A percentile compares a stretch with the other conserved stretches of the same genome.
These are phyloP conservation scores for Phytopythium vexans DNA, from an alignment of 352 stramenopile species.

Conservation along the genomic window DNA sequence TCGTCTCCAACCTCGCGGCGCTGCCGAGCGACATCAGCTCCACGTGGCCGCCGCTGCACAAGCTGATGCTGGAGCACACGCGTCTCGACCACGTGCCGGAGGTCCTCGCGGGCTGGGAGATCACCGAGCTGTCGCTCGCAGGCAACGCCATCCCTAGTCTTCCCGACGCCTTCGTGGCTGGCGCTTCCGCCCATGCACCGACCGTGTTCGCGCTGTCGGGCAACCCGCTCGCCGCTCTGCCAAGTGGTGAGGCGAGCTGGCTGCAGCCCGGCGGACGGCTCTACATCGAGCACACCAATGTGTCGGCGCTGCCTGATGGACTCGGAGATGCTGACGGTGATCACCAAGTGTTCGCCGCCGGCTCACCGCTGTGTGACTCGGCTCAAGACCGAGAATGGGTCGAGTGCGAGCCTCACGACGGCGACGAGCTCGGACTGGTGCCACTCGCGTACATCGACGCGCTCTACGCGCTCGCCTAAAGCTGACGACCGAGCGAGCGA, in stretches of 20 bases:
- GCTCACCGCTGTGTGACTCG: too few relatives aligned
- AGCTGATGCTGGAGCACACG: slow-evolving; percentile 2
- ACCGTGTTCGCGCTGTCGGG: neutral
- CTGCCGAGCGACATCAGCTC: slow-evolving; percentile 32
- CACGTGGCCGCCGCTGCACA: slow-evolving; percentile 18
- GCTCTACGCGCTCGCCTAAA: neutral
- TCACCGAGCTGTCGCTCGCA: slow-evolving; percentile 1
- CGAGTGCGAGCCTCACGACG: neutral
- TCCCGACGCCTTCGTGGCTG: neutral
- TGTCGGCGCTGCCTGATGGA: neutral
- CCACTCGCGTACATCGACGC: slow-evolving; percentile 2
- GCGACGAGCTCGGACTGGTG: neutral
- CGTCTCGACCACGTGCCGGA: neutral
- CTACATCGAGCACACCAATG: neutral
- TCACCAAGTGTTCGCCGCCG: too few relatives aligned
- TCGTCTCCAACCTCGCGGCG: slow-evolving; percentile 23
- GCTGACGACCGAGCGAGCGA: neutral
- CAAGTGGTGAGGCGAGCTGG: neutral
- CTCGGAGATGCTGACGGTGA: too few relatives aligned
- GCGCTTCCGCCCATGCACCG: neutral
- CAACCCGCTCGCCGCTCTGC: neutral
- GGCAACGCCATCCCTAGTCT: neutral
- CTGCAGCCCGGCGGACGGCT: neutral
- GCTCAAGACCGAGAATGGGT: neutral
- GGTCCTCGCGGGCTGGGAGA: neutral